phyloP scores from a whole-genome alignment of 805 yeast genomes.

The Metschnikowia corniflorae region DNA sequence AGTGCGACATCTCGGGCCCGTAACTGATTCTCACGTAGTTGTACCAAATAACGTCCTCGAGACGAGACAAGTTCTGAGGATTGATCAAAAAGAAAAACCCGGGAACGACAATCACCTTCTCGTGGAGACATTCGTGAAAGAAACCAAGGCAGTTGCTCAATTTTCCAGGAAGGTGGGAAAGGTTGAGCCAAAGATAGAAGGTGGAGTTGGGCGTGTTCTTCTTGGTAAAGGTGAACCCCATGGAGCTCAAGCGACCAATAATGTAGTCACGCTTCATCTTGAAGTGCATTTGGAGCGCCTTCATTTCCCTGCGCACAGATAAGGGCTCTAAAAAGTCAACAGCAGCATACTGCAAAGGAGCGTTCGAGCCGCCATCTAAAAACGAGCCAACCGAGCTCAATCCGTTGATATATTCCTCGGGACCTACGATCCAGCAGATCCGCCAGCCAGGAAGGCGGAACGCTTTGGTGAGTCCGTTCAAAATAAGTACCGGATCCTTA shows the following conservation, averaged over 20 bases:
- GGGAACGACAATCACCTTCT: constrained; percentile 57
- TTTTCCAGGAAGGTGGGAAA: constrained; percentile 53
- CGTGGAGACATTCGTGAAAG: constrained; percentile 61
- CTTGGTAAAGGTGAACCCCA: constrained; percentile 51
- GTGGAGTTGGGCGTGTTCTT: constrained; percentile 52
- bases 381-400: constrained; percentile 57
- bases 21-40: constrained; percentile 56
- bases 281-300: constrained; percentile 55
- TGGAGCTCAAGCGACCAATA: constrained; percentile 41
- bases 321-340: constrained; percentile 51
- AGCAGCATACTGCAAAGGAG: constrained; percentile 61
- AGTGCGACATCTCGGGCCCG: constrained; percentile 52
- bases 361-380: constrained; percentile 59
- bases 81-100: constrained; percentile 61
- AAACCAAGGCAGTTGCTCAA: constrained; percentile 56
- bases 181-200: constrained; percentile 57
- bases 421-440: constrained; percentile 61
- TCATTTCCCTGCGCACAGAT: constrained; percentile 49
- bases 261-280: constrained; percentile 56
- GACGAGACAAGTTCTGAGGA: constrained; percentile 45
- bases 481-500: constrained; percentile 54
- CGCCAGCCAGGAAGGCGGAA: constrained; percentile 65
- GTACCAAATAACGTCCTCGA: constrained; percentile 58
- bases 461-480: constrained; percentile 59
- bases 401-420: constrained; percentile 54